Conservation (phyloP, 768 basidiomycete genomes). For the Baorangia bicolor region DNA sequence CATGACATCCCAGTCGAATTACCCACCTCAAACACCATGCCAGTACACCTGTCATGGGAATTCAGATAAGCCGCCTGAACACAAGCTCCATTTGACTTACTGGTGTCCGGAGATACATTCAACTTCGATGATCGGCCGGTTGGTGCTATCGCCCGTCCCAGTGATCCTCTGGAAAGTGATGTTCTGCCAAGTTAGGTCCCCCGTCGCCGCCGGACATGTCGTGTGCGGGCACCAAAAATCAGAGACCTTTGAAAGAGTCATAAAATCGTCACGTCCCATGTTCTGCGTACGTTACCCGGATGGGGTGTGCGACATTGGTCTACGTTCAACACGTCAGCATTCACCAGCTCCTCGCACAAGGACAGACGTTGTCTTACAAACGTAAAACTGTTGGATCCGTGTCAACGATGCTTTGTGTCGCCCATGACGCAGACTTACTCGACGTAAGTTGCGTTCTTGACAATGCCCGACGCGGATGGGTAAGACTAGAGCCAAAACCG, state of each 20-base stretch:
- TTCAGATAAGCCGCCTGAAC: neutral
- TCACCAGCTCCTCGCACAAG: neutral
- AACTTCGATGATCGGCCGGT: conserved; percentile 1
- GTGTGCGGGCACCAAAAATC: conserved; percentile 7
- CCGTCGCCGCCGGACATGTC: neutral
- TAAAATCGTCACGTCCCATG: neutral
- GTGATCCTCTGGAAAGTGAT: conserved; percentile 5
- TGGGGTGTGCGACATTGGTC: conserved; percentile 3
- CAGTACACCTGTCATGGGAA: neutral
- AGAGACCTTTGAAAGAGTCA: neutral
- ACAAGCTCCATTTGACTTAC: neutral
- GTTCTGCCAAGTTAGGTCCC: conserved; percentile 6
- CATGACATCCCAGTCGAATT: neutral
- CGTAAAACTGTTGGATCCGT: neutral
- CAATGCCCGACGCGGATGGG: conserved; percentile 8
- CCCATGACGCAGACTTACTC: conserved; percentile 1
- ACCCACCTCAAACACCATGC: conserved; percentile 11
- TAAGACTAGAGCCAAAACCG: conserved; percentile 2
- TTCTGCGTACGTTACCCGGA: conserved; percentile 5
- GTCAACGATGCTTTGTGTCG: neutral
- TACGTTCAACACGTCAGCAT: neutral
- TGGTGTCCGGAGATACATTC: neutral
- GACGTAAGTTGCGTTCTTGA: conserved; percentile 10
- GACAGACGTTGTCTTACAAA: conserved; percentile 1
- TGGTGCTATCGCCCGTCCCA: conserved; percentile 4